These are phyloP conservation scores for Pezicula rhizophila DNA, from an alignment of 2,329 filamentous ascomycete species.

Conservation along the genomic window DNA sequence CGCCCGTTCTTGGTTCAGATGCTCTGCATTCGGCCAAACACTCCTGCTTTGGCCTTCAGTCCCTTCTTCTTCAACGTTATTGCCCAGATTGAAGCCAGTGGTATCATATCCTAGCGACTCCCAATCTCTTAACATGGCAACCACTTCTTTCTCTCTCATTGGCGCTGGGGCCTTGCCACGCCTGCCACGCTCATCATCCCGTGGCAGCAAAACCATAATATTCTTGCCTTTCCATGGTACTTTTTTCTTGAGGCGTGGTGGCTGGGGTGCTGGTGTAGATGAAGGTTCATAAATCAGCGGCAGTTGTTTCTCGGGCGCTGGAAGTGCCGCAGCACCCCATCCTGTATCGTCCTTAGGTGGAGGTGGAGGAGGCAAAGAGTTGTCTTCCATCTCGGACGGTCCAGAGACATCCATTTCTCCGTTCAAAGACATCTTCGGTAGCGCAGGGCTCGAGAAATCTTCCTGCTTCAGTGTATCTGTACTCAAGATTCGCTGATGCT, in stretches of 20 bases:
- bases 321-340: slow-evolving; percentile 17
- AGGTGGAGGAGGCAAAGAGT: slow-evolving; percentile 33
- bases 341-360: slow-evolving; percentile 20
- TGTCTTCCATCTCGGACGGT: slow-evolving; percentile 28
- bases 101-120: slow-evolving; percentile 64
- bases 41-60: slow-evolving; percentile 52
- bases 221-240: slow-evolving; percentile 70
- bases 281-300: slow-evolving; percentile 11
- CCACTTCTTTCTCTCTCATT: slow-evolving; percentile 48
- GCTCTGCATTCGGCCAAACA: slow-evolving; percentile 59
- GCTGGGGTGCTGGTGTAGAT: slow-evolving; percentile 31
- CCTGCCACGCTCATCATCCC: slow-evolving; percentile 59
- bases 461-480: slow-evolving; percentile 25
- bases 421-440: slow-evolving; percentile 16
- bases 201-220: slow-evolving; percentile 64
- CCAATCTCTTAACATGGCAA: slow-evolving; percentile 59
- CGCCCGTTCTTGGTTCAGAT: slow-evolving; percentile 50
- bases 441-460: slow-evolving; percentile 20
- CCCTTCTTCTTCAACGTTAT: slow-evolving; percentile 15
- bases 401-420: slow-evolving; percentile 13
- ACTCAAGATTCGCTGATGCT: slow-evolving; percentile 25
- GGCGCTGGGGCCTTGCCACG: slow-evolving; percentile 48
- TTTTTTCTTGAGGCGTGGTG: slow-evolving; percentile 62
- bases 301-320: slow-evolving; percentile 1
- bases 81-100: slow-evolving; percentile 60